Evolutionary conservation across 106 monocot genomes (phyloP).

Genomic region (Apostasia shenzhenica): DNA sequence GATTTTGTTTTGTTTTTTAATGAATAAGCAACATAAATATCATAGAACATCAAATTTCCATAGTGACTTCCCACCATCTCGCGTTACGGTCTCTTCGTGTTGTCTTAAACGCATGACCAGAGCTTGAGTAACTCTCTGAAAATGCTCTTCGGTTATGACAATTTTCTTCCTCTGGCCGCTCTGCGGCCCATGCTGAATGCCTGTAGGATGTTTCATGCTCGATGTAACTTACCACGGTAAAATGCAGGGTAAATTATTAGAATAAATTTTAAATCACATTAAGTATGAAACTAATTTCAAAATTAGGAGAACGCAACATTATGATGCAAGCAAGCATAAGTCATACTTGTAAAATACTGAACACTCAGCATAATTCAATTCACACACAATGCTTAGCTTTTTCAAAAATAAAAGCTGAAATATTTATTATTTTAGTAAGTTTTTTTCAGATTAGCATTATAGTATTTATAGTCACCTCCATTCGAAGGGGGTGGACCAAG

Average conservation of each 20-base stretch:
- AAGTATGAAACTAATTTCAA: too few species aligned
- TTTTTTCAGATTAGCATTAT: neutral
- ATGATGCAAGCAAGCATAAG: too few species aligned
- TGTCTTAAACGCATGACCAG: constrained; percentile 74
- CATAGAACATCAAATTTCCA: too few species aligned
- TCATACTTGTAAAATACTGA: too few species aligned
- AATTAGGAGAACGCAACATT: too few species aligned
- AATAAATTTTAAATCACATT: neutral
- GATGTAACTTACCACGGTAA: neutral
- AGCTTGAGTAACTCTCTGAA: constrained; percentile 86
- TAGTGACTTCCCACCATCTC: constrained; percentile 52
- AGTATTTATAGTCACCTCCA: constrained; percentile 30
- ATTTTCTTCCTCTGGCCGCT: constrained; percentile 55
- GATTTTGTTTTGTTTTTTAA: too few species aligned
- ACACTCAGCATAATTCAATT: neutral
- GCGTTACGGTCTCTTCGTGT: constrained; percentile 68
- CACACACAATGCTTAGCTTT: neutral
- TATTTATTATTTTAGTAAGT: too few species aligned
- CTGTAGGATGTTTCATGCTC: constrained; percentile 16
- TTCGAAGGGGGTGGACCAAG: constrained; percentile 31
- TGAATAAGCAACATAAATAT: too few species aligned
- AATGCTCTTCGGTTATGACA: constrained; percentile 79
- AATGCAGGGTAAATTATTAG: neutral
- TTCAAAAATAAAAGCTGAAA: neutral
- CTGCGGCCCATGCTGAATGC: constrained; percentile 28